A percentile compares a stretch with the other conserved stretches of the same genome.
These are phyloP conservation scores for Fonsecaea pedrosoi DNA, from an alignment of 2,329 filamentous ascomycete genomes.

Conservation along the genomic window DNA sequence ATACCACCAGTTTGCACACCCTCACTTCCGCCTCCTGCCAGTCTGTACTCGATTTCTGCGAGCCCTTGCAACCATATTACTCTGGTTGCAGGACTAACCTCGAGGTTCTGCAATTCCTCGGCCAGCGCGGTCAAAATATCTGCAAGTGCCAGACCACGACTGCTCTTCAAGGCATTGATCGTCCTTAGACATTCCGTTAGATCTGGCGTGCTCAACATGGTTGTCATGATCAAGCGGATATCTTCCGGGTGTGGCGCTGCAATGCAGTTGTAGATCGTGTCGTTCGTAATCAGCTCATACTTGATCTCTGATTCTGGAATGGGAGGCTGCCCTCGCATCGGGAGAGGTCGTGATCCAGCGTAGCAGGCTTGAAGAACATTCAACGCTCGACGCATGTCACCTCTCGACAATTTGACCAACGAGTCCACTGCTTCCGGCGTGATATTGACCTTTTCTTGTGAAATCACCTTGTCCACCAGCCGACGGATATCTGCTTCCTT, in stretches of 20 bases:
- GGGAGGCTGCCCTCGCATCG: conserved; percentile 49
- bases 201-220: conserved; percentile 81
- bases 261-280: conserved; percentile 95
- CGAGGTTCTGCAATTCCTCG: conserved; percentile 80
- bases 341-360: conserved; percentile 76
- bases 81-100: conserved; percentile 85
- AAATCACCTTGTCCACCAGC: conserved; percentile 87
- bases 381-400: conserved; percentile 92
- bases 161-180: conserved; percentile 83
- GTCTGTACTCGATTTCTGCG: conserved; percentile 88
- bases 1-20: conserved; percentile 89
- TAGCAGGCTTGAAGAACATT: conserved; percentile 98
- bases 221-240: conserved; percentile 81
- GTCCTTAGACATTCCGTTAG: conserved; percentile 88
- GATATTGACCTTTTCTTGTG: conserved; percentile 85
- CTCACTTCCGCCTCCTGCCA: conserved; percentile 87
- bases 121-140: conserved; percentile 89
- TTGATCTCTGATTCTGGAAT: conserved; percentile 67
- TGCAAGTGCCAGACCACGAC: conserved; percentile 85
- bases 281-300: conserved; percentile 86
- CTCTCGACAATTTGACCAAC: conserved; percentile 85
- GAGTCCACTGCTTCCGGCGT: conserved; percentile 79
- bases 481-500: conserved; percentile 85
- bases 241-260: conserved; percentile 91
- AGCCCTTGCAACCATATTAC: conserved; percentile 90